Evolutionary conservation across 1,284 basidiomycete genomes (phyloP).

Genomic region (Ceratorhiza oryzae-sativae): DNA sequence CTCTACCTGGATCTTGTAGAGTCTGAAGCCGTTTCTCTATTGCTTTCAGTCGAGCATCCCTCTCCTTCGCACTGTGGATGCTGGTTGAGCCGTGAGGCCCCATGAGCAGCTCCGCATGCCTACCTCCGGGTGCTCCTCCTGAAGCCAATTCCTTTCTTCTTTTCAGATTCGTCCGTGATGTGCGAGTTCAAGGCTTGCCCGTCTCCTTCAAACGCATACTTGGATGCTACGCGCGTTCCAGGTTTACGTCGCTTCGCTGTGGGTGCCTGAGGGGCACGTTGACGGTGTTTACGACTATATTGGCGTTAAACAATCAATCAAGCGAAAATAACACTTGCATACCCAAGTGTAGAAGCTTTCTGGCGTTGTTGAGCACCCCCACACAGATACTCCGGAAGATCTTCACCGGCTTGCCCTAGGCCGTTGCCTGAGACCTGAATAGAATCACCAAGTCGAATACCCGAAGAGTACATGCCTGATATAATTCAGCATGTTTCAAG

Average conservation of each 20-base stretch:
- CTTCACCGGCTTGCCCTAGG: conserved; percentile 55
- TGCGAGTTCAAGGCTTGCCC: conserved; percentile 62
- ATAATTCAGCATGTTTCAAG: conserved; percentile 21
- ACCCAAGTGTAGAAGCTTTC: conserved; percentile 16
- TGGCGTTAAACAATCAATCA: no score
- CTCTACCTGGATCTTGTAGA: conserved; percentile 49
- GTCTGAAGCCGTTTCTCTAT: conserved; percentile 65
- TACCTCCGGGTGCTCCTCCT: conserved; percentile 74
- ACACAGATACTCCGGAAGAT: conserved; percentile 81
- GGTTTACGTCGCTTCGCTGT: conserved; percentile 71
- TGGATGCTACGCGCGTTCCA: conserved; percentile 67
- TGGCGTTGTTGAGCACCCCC: conserved; percentile 69
- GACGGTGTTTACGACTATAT: conserved; percentile 7
- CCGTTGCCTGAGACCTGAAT: conserved; percentile 60
- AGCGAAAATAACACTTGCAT: not conserved
- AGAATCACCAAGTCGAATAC: conserved; percentile 70
- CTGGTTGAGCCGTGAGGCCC: conserved; percentile 11
- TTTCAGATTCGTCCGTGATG: conserved; percentile 53
- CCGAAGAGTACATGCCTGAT: conserved; percentile 80
- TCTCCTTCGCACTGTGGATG: conserved; percentile 68
- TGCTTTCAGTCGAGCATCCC: conserved; percentile 76
- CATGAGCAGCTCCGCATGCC: conserved; percentile 38
- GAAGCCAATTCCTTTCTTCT: conserved; percentile 63
- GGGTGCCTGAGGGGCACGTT: conserved; percentile 53
- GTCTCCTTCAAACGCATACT: conserved; percentile 63